Evolutionary conservation across 768 basidiomycete genomes (phyloP).

Genomic region (Russula brevipes): DNA sequence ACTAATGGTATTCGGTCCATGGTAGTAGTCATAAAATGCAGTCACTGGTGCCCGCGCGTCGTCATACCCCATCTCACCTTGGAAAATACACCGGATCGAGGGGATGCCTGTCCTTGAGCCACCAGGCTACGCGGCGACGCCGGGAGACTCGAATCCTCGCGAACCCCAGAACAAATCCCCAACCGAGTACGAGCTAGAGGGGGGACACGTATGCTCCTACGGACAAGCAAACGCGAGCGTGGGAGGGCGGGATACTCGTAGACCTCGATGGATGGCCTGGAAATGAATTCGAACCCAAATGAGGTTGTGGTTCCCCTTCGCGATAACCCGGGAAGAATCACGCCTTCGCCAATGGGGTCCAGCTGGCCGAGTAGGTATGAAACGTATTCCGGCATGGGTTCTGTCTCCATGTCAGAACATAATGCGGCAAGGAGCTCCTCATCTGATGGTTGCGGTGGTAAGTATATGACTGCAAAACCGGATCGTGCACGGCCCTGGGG

Average conservation of each 20-base stretch:
- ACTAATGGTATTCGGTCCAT: neutral
- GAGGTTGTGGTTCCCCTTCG: constrained; percentile 8
- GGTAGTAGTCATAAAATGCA: neutral
- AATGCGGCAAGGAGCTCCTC: constrained; percentile 20
- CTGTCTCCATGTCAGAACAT: neutral
- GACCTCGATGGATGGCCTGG: constrained; percentile 18
- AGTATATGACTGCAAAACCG: constrained; percentile 18
- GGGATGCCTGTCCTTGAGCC: neutral
- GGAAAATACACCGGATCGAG: constrained; percentile 11
- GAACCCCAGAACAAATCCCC: neutral
- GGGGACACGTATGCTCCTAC: constrained; percentile 1
- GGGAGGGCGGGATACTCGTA: constrained; percentile 17
- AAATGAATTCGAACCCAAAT: constrained; percentile 16
- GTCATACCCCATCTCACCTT: constrained; percentile 13
- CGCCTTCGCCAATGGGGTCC: constrained; percentile 16
- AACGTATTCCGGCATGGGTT: constrained; percentile 20
- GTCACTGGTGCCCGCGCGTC: constrained; percentile 2
- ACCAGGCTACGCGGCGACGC: neutral
- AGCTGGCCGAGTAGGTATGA: constrained; percentile 15
- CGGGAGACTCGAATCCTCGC: constrained; percentile 3
- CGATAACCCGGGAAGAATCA: constrained; percentile 4
- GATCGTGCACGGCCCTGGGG: neutral
- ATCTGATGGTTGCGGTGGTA: constrained; percentile 12
- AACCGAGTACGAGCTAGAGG: neutral
- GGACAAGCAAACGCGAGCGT: constrained; percentile 10